Base-by-base conservation (phyloP, 2,329 filamentous ascomycete genomes). In the Endoconidiophora polonica region DNA sequence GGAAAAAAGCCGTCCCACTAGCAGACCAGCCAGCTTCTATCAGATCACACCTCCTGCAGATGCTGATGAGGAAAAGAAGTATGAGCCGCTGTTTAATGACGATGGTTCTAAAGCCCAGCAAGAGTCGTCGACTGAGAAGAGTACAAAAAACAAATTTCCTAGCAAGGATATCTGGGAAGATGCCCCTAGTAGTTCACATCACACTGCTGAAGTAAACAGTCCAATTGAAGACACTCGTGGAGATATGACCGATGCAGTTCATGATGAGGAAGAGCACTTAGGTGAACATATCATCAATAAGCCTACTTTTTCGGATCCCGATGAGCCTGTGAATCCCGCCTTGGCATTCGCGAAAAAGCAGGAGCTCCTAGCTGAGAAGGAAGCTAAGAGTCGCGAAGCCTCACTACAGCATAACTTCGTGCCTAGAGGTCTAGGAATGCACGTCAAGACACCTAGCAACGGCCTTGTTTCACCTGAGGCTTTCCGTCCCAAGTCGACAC, bases 151-250 rank as follows among this genome's bases (percentile, higher is more conserved):
- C 54, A 65, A 74, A 54, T 98, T 98, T 65, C 91, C 91, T 1
- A 95, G 88, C 63, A 83, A 88, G 62, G 91, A 98, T 62, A 77
- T 96, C 39, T 98, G 91, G 91, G 91, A 98, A 67, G 93, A 98
- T 62, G 82, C 86, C 0, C 91, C 93, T 3, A 83, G 80, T 60
- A 94, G 87, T 64, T 71, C 86, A 48, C 79, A 91, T 59, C 78
- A 75, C 59, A 81, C 77, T 33, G 80, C 88, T 2, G 87, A 85
- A 53, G 90, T 96, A 5, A 85, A 82, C 2, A 91, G 86, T 0
- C 87, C 87, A 1, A 83, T 36, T 14, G 40, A 46, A 18, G 45
- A 48, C 20, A 23, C 20, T 10, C 5, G 5, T 20, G 9, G 10
- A 2, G 3, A 16, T 20, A 60, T 65, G 14, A 29, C n/a, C 7